Conservation (phyloP, 2,329 filamentous ascomycete genomes). For the Chaetomium globosum region DNA sequence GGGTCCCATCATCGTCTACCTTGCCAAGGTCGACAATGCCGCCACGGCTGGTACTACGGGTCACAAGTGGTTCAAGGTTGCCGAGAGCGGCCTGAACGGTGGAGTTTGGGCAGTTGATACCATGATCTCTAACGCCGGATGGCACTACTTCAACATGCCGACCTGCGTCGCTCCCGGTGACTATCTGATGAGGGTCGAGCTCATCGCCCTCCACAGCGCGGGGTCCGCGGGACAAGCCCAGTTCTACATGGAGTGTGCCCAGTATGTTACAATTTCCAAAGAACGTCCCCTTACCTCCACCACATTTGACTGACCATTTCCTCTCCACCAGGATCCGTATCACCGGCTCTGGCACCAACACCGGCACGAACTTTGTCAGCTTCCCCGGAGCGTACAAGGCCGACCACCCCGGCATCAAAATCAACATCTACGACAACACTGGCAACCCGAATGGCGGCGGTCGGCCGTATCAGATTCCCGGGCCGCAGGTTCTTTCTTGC, state of each 20-base stretch:
- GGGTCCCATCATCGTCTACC: slow-evolving; percentile 53
- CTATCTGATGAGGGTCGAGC: slow-evolving; percentile 49
- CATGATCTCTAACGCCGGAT: slow-evolving; percentile 51
- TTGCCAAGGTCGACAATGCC: slow-evolving; percentile 53
- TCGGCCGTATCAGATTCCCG: slow-evolving; percentile 43
- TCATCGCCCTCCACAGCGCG: slow-evolving; percentile 46
- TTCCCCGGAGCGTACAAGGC: slow-evolving; percentile 44
- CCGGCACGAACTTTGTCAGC: slow-evolving; percentile 38
- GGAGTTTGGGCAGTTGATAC: slow-evolving; percentile 54
- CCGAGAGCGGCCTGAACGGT: slow-evolving; percentile 45
- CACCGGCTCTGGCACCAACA: slow-evolving; percentile 39
- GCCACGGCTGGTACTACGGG: slow-evolving; percentile 44
- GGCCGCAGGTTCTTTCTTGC: slow-evolving; percentile 32
- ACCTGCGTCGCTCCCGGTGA: slow-evolving; percentile 45
- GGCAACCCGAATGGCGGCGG: slow-evolving; percentile 41
- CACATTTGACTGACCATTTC: neutral
- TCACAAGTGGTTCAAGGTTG: slow-evolving; percentile 57
- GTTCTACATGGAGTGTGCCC: slow-evolving; percentile 47
- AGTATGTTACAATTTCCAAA: too few species aligned
- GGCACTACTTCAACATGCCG: slow-evolving; percentile 48
- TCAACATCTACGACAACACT: slow-evolving; percentile 42
- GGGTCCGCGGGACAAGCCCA: slow-evolving; percentile 41
- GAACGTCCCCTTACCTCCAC: too few species aligned
- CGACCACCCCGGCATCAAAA: slow-evolving; percentile 42
- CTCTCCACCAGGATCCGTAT: slow-evolving; percentile 5